Base-by-base conservation (phyloP, 345 rosid genomes). In the Syzygium aromaticum region DNA sequence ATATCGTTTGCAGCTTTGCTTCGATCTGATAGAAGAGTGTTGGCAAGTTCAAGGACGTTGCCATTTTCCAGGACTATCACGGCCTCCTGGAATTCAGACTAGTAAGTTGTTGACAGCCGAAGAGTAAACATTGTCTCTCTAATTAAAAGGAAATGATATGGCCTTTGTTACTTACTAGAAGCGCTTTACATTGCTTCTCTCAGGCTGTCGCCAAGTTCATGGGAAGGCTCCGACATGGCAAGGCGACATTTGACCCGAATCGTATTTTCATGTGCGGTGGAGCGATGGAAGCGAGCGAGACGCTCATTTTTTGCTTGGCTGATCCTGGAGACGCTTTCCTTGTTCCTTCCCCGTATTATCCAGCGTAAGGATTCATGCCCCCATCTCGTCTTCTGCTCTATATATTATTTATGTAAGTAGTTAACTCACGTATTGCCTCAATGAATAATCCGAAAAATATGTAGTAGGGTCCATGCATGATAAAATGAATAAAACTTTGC, bases 181-280 rank as follows among this genome's bases (percentile, higher is more conserved):
- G 52, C 54, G n/a, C n/a, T 73, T 27, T 67, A 54, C 61, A 4
- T 77, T 63, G 49, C 4, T 87, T 51, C 21, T 83, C 85, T 19
- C 90, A 96, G 96, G 98, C 94, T 11, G 92, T 95, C 64, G 99
- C 98, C 5, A 91, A 93, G 86, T 94, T 97, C 52, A 97, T 92
- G 98, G 94, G 91, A 40, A 95, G 86, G 87, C 93, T 89, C 33
- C 89, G 97, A 93, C 95, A 96, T 6, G 93, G 89, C 8, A 91
- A 89, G 88, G 95, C 88, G 25, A 90, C 54, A 57, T 95, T 95
- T 85, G 96, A 97, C 77, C 95, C 96, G 0, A 92, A 93, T 16
- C 92, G 98, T n/a, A 59, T 95, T 22, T 97, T 95, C 14, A 94
- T 96, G 43, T 4, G 43, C 5, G 43, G 43, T 40, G 43, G 99